Percentiles rank a stretch among this genome's conserved stretches.
phyloP scores from a whole-genome alignment of 495 filamentous ascomycete genomes.

The Annulohypoxylon moriforme region DNA sequence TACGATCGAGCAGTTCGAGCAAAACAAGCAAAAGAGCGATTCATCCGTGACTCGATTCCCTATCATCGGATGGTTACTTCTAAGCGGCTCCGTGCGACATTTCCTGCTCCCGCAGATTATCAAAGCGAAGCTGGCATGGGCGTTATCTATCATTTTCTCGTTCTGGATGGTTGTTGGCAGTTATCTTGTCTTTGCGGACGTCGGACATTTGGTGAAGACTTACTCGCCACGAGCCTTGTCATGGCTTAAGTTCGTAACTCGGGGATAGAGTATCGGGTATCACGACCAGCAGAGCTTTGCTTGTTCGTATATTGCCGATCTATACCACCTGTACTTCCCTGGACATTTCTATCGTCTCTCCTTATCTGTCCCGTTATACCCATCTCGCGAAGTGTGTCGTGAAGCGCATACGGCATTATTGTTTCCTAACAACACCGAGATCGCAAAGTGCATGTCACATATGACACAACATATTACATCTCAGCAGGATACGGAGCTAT shows the following conservation, averaged over 20 bases:
- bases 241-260: constrained; percentile 4
- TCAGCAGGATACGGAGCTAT: neutral
- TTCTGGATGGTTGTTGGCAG: constrained; percentile 53
- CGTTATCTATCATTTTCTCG: constrained; percentile 52
- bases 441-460: neutral
- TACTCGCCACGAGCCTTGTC: constrained; percentile 5
- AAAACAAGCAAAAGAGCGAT: constrained; percentile 12
- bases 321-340: neutral
- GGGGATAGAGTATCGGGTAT: neutral
- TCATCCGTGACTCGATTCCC: constrained; percentile 23
- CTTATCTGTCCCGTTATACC: neutral
- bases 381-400: neutral
- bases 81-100: constrained; percentile 30
- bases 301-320: neutral
- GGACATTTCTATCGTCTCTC: neutral
- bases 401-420: neutral
- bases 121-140: constrained; percentile 48
- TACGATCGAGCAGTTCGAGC: constrained; percentile 57
- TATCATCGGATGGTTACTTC: constrained; percentile 42
- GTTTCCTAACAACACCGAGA: neutral
- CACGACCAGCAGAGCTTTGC: neutral
- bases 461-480: neutral
- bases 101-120: constrained; percentile 33
- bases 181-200: constrained; percentile 35
- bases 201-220: constrained; percentile 29